Evolutionary conservation across 371 early-diverging fungal species (phyloP), one percentile per base, ranked within the genome.

Genomic region (Rhizopus stolonifer): DNA sequence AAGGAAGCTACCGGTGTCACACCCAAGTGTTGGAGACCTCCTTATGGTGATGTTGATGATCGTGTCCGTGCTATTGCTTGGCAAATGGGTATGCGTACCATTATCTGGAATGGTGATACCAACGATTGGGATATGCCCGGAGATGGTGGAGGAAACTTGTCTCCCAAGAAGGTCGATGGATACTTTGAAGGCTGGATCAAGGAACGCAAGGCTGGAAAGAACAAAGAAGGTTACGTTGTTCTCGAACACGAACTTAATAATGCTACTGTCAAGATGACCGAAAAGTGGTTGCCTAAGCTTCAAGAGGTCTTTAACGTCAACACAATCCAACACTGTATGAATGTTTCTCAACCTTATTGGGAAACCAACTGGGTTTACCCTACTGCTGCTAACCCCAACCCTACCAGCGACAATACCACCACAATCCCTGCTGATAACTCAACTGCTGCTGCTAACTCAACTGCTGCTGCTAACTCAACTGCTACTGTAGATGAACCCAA

Each of bases 21-120:
- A 19, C 68, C 82, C 25, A 57, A 62, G 21, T 82, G 81, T 63
- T 75, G 70, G 74, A 65, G 85, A 36, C 81, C 80, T 49, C 79
- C 82, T 31, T 79, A 66, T 64, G 74, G 75, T 43, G 80, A 78
- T 54, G 74, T 71, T 13, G 80, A 82, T 57, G 74, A 76, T 42
- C 77, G 81, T 57, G 75, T 81, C 29, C 79, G 81, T 55, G 71
- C 73, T 18, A 72, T 77, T 61, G 74, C 79, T 18, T 67, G 66
- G 65, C 75, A 74, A 51, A 72, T 78, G 75, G 79, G 79, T 51
- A 32, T 78, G 54, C 55, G 56, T 31, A 72, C 75, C 26, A 57
- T 69, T 25, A 24, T 75, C 26, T 80, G 79, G 79, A 68, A 74
- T 33, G 58, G 64, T 52, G 73, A 74, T 32, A 68, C 72, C 14